phyloP scores from a whole-genome alignment of 495 filamentous ascomycete genomes.

The Penicillium argentinense region DNA sequence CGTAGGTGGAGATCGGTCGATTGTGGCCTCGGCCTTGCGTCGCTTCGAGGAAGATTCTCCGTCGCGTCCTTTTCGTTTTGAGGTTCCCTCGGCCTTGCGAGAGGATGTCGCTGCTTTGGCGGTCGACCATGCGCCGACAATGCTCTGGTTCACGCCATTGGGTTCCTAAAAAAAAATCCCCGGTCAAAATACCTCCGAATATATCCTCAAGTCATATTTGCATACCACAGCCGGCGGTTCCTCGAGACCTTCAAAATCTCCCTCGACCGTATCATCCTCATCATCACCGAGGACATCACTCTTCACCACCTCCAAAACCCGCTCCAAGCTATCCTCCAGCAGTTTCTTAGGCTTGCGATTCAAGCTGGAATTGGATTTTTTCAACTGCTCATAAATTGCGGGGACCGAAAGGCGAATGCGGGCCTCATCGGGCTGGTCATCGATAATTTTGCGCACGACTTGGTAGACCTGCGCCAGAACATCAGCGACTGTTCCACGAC shows the following conservation, averaged over 20 bases:
- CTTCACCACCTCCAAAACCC: slow-evolving; percentile 73
- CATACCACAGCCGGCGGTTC: slow-evolving; percentile 35
- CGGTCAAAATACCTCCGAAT: slow-evolving; percentile 8
- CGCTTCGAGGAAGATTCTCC: slow-evolving; percentile 70
- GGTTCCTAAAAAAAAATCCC: slow-evolving; percentile 41
- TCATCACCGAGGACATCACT: slow-evolving; percentile 56
- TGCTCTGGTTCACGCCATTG: slow-evolving; percentile 73
- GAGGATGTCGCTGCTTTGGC: slow-evolving; percentile 36
- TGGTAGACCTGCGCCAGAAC: slow-evolving; percentile 60
- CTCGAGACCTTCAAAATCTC: slow-evolving; percentile 64
- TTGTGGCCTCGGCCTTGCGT: slow-evolving; percentile 55
- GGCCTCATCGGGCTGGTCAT: slow-evolving; percentile 56
- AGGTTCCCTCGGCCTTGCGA: slow-evolving; percentile 35
- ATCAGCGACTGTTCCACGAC: neutral
- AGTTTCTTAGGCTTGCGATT: slow-evolving; percentile 76
- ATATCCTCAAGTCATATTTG: neutral
- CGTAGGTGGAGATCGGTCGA: slow-evolving; percentile 70
- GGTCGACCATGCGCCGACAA: slow-evolving; percentile 67
- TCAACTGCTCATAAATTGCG: slow-evolving; percentile 72
- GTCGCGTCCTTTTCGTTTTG: slow-evolving; percentile 56
- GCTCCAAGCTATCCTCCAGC: slow-evolving; percentile 82
- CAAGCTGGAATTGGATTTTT: slow-evolving; percentile 79
- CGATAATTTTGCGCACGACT: slow-evolving; percentile 69
- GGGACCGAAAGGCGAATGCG: slow-evolving; percentile 54
- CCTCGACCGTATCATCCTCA: slow-evolving; percentile 59